phyloP scores from a whole-genome alignment of 129 eudicot genomes.

The carrot (Daucus carota) region DH1_v3.0 NC_030382.2:23218501-23219000 shows the following conservation, averaged over 20 bases:
- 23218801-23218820: background rate
- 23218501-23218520: background rate
- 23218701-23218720: background rate
- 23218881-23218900: background rate
- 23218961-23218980: background rate
- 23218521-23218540: background rate
- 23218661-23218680: conserved; percentile 3
- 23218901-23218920: background rate
- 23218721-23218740: background rate
- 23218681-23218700: conserved; percentile 1
- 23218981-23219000: background rate
- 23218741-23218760: background rate
- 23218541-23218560: background rate
- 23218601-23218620: conserved; percentile 1
- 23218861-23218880: background rate
- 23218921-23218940: background rate
- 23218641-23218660: conserved; percentile 8
- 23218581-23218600: conserved; percentile 2
- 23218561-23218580: background rate
- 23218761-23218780: conserved; percentile 1
- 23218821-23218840: background rate
- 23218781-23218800: background rate
- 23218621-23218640: background rate
- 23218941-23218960: background rate
- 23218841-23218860: background rate